A percentile compares a stretch with the other conserved stretches of the same genome.
Conservation (phyloP, 2,329 filamentous ascomycete genomes). For the Sporothrix protearum region DNA sequence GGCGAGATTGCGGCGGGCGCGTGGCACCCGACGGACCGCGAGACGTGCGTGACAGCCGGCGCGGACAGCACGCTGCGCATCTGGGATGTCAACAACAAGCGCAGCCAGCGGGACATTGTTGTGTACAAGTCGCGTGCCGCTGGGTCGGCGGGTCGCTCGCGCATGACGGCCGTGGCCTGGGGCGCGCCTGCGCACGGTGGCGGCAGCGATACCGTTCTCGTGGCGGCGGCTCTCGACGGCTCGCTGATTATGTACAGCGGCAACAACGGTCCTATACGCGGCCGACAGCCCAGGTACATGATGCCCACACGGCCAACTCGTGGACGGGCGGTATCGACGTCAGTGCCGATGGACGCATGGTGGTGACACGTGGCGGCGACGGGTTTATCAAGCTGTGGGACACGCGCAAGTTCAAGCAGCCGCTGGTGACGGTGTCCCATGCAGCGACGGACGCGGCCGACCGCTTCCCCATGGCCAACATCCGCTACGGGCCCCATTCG, state of each 20-base stretch:
- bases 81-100: constrained; percentile 92
- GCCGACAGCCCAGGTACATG: constrained; percentile 75
- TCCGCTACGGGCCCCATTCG: constrained; percentile 81
- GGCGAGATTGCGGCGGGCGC: constrained; percentile 84
- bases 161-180: constrained; percentile 93
- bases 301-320: constrained; percentile 76
- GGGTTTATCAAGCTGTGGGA: constrained; percentile 96
- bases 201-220: constrained; percentile 58
- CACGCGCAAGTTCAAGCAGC: constrained; percentile 88
- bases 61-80: constrained; percentile 94
- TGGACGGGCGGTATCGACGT: constrained; percentile 94
- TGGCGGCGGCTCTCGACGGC: constrained; percentile 82
- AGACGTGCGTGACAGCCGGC: constrained; percentile 83
- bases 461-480: constrained; percentile 79
- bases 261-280: constrained; percentile 77
- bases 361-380: constrained; percentile 88
- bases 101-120: constrained; percentile 86
- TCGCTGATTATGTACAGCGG: constrained; percentile 89
- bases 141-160: constrained; percentile 81
- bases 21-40: constrained; percentile 85
- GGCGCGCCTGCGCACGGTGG: constrained; percentile 71
- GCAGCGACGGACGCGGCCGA: constrained; percentile 78
- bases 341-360: constrained; percentile 82
- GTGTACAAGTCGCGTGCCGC: constrained; percentile 92
- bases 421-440: constrained; percentile 75